phyloP scores from a whole-genome alignment of 75 land plant genomes.

The Chamaecyparis obtusa region DNA sequence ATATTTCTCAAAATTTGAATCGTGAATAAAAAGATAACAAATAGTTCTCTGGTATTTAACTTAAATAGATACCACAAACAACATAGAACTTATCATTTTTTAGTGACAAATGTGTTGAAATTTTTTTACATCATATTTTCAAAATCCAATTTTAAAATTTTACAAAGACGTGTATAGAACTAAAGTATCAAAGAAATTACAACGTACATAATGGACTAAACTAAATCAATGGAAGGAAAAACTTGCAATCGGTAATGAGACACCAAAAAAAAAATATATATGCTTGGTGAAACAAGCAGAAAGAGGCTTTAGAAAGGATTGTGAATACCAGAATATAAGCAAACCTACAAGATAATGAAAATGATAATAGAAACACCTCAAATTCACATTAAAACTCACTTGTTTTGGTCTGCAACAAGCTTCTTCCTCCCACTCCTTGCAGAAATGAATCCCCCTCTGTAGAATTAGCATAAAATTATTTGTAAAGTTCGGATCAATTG shows the following conservation, averaged over 20 bases:
- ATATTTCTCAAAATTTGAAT: not conserved
- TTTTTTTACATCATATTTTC: not conserved
- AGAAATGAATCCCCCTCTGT: not conserved
- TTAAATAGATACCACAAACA: not conserved
- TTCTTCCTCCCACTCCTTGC: not conserved
- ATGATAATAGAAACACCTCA: not conserved
- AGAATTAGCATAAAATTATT: not conserved
- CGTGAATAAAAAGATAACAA: not conserved
- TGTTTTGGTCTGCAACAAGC: not conserved
- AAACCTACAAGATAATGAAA: not conserved
- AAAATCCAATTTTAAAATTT: not conserved
- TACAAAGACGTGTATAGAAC: not conserved
- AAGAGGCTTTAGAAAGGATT: not conserved
- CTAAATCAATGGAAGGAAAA: not conserved
- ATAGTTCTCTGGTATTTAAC: not conserved
- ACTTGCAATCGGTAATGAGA: not conserved
- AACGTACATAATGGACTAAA: not conserved
- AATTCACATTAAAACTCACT: not conserved
- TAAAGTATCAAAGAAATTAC: not conserved
- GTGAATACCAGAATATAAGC: not conserved
- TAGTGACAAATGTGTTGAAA: not conserved
- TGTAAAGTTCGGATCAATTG: not conserved
- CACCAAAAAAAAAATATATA: not conserved
- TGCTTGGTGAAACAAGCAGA: not conserved
- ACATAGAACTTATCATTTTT: not conserved